These are phyloP conservation scores for Xerocomus nothofagi DNA, from an alignment of 1,284 basidiomycete species.

Conservation along the genomic window DNA sequence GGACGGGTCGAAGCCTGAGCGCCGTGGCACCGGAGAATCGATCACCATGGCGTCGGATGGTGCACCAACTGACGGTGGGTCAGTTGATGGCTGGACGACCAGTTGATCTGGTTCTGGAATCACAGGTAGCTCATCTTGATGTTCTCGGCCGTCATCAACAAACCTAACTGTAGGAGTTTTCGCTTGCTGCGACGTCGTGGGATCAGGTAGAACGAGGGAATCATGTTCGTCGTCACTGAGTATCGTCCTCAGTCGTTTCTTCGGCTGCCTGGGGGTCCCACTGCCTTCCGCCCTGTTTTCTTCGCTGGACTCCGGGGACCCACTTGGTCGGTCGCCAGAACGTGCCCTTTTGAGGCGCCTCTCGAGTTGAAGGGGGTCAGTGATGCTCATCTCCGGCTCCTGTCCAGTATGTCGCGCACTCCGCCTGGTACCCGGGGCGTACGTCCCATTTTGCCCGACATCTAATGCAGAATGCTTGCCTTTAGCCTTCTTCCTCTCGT, in stretches of 20 bases:
- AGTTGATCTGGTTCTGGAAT: conserved; percentile 1
- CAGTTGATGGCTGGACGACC: background rate
- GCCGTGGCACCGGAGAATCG: conserved; percentile 29
- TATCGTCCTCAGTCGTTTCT: conserved; percentile 51
- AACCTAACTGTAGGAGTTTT: conserved; percentile 46
- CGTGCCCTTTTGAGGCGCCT: conserved; percentile 70
- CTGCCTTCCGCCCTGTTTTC: conserved; percentile 38
- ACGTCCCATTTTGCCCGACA: conserved; percentile 31
- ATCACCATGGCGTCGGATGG: conserved; percentile 36
- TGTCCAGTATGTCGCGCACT: conserved; percentile 73
- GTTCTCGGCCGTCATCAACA: conserved; percentile 30
- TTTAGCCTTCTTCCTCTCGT: conserved; percentile 53
- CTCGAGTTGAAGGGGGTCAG: conserved; percentile 71
- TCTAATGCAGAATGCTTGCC: conserved; percentile 35
- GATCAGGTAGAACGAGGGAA: conserved; percentile 43
- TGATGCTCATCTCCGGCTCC: conserved; percentile 65
- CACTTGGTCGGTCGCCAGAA: conserved; percentile 55
- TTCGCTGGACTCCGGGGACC: conserved; percentile 56
- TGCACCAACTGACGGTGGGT: conserved; percentile 1
- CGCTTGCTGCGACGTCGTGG: conserved; percentile 32
- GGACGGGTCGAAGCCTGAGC: conserved; percentile 52
- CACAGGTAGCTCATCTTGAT: conserved; percentile 23
- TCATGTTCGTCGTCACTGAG: conserved; percentile 48
- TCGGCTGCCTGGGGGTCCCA: conserved; percentile 42
- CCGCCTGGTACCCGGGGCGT: conserved; percentile 50